A percentile compares a stretch with the other conserved stretches of the same genome.
These are phyloP conservation scores for Auricularia cornea DNA, from an alignment of 768 basidiomycete species.

Conservation along the genomic window DNA sequence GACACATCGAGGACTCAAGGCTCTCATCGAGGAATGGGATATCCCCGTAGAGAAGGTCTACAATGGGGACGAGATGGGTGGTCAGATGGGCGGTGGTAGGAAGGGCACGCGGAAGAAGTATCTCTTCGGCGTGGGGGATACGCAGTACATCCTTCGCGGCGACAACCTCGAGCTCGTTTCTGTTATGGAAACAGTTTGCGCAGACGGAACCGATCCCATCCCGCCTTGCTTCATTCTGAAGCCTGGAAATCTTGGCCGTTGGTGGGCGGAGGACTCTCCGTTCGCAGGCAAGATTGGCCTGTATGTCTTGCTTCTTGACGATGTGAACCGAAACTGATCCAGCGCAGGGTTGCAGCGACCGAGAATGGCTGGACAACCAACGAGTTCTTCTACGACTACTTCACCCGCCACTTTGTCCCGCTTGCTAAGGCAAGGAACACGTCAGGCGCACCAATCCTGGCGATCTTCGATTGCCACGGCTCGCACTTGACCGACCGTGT, in stretches of 20 bases:
- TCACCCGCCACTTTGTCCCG: constrained; percentile 30
- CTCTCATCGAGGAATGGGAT: constrained; percentile 2
- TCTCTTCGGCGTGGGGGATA: constrained; percentile 13
- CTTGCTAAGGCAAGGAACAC: constrained; percentile 20
- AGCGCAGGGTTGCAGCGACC: constrained; percentile 23
- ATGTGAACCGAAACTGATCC: not conserved
- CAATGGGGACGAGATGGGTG: constrained; percentile 8
- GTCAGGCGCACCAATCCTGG: constrained; percentile 25
- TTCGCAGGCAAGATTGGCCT: constrained; percentile 10
- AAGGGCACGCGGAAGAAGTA: constrained; percentile 6
- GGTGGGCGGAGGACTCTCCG: constrained; percentile 19
- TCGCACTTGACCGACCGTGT: constrained; percentile 29
- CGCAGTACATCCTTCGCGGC: constrained; percentile 17
- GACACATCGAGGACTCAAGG: not conserved
- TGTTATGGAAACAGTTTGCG: constrained; percentile 35
- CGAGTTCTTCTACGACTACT: constrained; percentile 29
- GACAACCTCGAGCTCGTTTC: constrained; percentile 39
- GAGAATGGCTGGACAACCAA: constrained; percentile 37
- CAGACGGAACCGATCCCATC: constrained; percentile 24
- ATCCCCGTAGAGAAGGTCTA: constrained; percentile 9
- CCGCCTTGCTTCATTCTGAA: not conserved
- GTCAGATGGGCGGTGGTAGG: constrained; percentile 5
- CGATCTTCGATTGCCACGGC: constrained; percentile 35
- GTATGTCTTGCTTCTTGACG: not conserved
- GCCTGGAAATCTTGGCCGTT: constrained; percentile 12